Evolutionary conservation across 1,139 yeast genomes (phyloP).

Genomic region (Saccharomyces hybrid): DNA sequence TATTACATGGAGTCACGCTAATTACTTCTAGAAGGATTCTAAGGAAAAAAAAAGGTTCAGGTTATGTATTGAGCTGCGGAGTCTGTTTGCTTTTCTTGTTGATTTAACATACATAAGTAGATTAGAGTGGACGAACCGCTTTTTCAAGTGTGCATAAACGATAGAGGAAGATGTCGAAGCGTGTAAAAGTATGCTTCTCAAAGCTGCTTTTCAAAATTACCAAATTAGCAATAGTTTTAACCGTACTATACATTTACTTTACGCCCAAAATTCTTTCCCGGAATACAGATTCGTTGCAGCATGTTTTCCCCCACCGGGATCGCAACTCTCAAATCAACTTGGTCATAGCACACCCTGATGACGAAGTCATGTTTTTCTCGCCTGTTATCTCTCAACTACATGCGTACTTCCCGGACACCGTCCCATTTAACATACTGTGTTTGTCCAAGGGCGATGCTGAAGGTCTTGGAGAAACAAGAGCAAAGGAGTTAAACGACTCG

Average conservation of each 20-base stretch:
- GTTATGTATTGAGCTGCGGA: not conserved
- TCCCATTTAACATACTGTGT: constrained; percentile 51
- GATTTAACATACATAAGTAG: not conserved
- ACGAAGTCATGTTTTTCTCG: constrained; percentile 94
- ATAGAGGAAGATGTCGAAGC: not conserved
- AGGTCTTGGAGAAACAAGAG: constrained; percentile 60
- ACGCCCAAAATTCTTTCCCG: constrained; percentile 7
- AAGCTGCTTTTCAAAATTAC: constrained; percentile 4
- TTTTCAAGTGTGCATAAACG: not conserved
- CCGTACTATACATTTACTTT: constrained; percentile 13
- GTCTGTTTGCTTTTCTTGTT: not conserved
- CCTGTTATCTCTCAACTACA: constrained; percentile 44
- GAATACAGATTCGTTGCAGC: constrained; percentile 6
- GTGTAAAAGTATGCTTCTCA: not conserved
- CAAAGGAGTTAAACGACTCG: constrained; percentile 51
- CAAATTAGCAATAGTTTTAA: constrained; percentile 12
- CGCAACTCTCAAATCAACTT: constrained; percentile 21
- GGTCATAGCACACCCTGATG: constrained; percentile 94
- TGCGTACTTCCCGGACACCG: constrained; percentile 7
- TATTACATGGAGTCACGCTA: too few species aligned
- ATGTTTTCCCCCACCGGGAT: constrained; percentile 3
- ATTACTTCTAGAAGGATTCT: too few species aligned
- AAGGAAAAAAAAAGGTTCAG: not conserved
- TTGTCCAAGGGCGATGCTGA: constrained; percentile 72
- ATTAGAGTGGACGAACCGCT: not conserved